Evolutionary conservation across 2,329 filamentous ascomycete species (phyloP), one percentile per base, ranked within the genome.

Genomic region (Penicillium sp.): DNA sequence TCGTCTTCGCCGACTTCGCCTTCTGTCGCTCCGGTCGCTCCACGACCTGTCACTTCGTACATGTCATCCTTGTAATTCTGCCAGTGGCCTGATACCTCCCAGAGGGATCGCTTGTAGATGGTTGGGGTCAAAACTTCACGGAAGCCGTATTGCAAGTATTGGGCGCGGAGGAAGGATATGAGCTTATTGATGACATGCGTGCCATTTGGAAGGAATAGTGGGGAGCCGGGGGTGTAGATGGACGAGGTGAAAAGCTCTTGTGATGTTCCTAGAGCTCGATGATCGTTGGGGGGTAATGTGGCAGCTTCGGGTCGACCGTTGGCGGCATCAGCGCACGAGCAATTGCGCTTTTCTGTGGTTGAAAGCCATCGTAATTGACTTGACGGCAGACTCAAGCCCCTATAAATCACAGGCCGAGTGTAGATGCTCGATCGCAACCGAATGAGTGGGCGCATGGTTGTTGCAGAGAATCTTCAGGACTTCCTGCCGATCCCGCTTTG

Each of bases 1-100:
- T 86, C 85, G 56, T 88, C 84, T 55, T 85, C 82, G 18, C 77
- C 79, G 7, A 70, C 58, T 54, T 83, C 78, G 2, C 70, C 70
- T 6, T 73, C 72, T 31, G 57, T 74, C 42, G 75, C 66, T 3
- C 75, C 75, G 21, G 67, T 74, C 31, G 75, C 73, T n/a, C 77
- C 78, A 15, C 80, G 76, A 1, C 79, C 79, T 21, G 75, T 69
- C 43, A 95, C 90, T 49, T 88, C 86, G 72, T 92, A 95, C 91
- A 95, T 95, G 66, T 95, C 90, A 65, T 95, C 87, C 53, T 89
- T 86, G 74, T 95, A 95, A 70, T 95, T 95, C 50, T 93, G 86
- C 79, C 92, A 85, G 62, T 95, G 90, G 2, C 90, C 90, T 0
- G 89, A 94, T 60, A 85, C 86, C 64, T 89, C 85, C 91, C 90